Evolutionary conservation across 2,329 filamentous ascomycete genomes (phyloP), one percentile per base, ranked within the genome.

Genomic region (Aspergillus fumigatiaffinis): DNA sequence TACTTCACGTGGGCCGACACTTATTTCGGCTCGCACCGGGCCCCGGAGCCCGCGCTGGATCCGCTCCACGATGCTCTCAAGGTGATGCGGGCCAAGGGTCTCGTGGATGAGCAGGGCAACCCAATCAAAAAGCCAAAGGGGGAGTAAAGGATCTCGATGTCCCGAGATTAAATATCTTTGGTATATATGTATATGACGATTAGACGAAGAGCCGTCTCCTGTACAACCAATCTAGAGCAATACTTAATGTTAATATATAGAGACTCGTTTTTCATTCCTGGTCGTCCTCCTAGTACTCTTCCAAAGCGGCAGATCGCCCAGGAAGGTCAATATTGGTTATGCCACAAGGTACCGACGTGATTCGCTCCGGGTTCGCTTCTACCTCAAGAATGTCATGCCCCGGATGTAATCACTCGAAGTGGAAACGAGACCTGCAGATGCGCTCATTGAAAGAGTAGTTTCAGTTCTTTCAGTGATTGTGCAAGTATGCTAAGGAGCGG

Each of bases 1-100:
- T 94, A 90, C 79, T 92, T 88, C 23, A 93, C 90, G 2, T 79
- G 91, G 29, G 93, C 90, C 86, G 90, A 94, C 72, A 85, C 90
- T 54, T 75, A 93, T 20, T 88, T 88, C 55, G 87, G 87, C 59
- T 91, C 87, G 70, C 93, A 93, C 79, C 80, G 88, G 17, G 51
- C 38, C 17, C 51, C 51, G 14, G 38, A 48, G 41, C 51, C 49
- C 3, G 49, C 26, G n/a, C 49, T 51, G 49, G 49, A 51, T 32
- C 49, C 49, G 5, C 49, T 51, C n/a, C 49, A 51, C 3, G 49
- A 51, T 32, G 49, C 49, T 3, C 49, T 51, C 10, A 51, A 51
- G 49, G 49, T 51, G 28, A 51, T 50, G 49, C 49, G 17, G 21
- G 49, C 49, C 6, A 35, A 50, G 3, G 49, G 49, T 0, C 49